Base-by-base conservation (phyloP, 257 asterid species). In the Handroanthus guayacan region DNA sequence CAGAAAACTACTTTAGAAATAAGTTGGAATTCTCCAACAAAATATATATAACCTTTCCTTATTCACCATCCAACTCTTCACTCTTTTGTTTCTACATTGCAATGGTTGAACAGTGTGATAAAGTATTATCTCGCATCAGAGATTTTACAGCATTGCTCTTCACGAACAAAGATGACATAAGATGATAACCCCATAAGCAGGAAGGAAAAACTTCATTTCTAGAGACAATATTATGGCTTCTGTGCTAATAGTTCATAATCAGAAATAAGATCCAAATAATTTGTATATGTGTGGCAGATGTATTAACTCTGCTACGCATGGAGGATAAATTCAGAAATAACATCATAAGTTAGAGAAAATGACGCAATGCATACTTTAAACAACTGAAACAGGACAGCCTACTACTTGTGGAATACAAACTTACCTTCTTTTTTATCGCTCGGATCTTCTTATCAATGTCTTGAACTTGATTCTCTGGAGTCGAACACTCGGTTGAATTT, bases 361-460 rank as follows among this genome's bases (percentile, higher is more conserved):
- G 52, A 54, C 34, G n/a, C 62, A 63, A 60, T 55, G 64, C 18
- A 52, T 17, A 9, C 34, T 37, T 78, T 25, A n/a, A 60, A 63
- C 74, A 74, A 41, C 72, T 34, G 54, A 36, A 72, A 6, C 61
- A 58, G 25, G 11, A 10, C n/a, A 37, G 34, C 52, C 2, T 51
- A 8, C 43, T 36, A 25, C 47, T 51, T 36, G 86, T 76, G 20
- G n/a, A 38, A 6, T 34, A 4, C 1, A 45, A 48, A 69, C 9
- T 3, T 81, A 91, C 97, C 95, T 91, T 89, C 90, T 91, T 91
- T 65, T 89, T 89, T 66, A 91, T 69, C 17, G 97, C 95, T 51
- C 97, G 89, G 60, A 91, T 87, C 75, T 86, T 89, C 86, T 89
- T 89, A 62, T 91, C 97, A 69, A 89, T 74, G 73, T 83, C 91